Conservation (phyloP, 768 basidiomycete genomes). For the Albatrellus ellisii region DNA sequence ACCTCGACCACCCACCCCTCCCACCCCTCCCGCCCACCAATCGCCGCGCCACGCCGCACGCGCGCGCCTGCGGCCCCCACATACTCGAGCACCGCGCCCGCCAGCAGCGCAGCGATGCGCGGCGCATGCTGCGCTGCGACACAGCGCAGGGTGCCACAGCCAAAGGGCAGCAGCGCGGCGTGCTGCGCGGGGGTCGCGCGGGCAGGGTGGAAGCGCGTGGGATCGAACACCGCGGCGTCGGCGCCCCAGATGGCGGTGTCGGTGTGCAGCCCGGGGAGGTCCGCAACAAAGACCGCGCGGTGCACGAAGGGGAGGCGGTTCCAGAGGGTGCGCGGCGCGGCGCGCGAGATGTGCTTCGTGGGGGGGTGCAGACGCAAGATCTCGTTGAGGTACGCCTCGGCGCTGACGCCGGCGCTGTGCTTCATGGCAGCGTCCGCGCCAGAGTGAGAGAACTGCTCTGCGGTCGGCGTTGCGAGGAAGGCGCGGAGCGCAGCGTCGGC, state of each 20-base stretch:
- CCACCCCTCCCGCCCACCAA: too few species aligned
- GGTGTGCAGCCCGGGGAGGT: slow-evolving; percentile 12
- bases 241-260: slow-evolving; percentile 25
- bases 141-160: slow-evolving; percentile 33
- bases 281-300: slow-evolving; percentile 14
- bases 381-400: slow-evolving; percentile 31
- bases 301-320: slow-evolving; percentile 1
- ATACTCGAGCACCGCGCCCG: slow-evolving; percentile 28
- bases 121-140: slow-evolving; percentile 37
- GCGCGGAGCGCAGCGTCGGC: slow-evolving; percentile 21
- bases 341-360: background rate
- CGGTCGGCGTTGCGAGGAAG: slow-evolving; percentile 22
- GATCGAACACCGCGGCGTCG: slow-evolving; percentile 28
- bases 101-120: slow-evolving; percentile 35
- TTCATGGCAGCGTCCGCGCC: too few species aligned
- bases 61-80: too few species aligned
- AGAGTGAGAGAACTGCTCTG: slow-evolving; percentile 18
- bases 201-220: slow-evolving; percentile 25
- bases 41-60: too few species aligned
- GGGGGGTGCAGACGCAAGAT: slow-evolving; percentile 19
- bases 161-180: slow-evolving; percentile 30
- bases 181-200: slow-evolving; percentile 12
- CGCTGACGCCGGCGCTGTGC: slow-evolving; percentile 23
- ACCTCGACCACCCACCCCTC: too few species aligned
- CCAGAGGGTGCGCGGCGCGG: background rate